Evolutionary conservation across 345 rosid species (phyloP), one percentile per base, ranked within the genome.

Genomic region (Brassica juncea): DNA sequence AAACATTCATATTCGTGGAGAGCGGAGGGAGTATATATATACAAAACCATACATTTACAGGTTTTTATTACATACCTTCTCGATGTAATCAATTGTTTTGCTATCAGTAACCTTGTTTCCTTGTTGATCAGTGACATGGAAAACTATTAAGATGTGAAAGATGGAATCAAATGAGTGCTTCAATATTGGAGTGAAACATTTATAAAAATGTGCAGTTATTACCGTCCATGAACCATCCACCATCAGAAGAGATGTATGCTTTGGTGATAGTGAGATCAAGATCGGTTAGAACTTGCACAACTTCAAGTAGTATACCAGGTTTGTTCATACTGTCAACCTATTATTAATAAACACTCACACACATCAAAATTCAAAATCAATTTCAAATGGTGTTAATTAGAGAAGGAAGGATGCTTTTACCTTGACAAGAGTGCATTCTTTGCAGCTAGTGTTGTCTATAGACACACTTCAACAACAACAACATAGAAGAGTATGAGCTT

Each of bases 211-310:
- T 57, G 61, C 77, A 14, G 60, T 11, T 25, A 35, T 11, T 89
- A 94, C 95, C 94, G 30, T 94, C 99, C 99, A 94, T 92, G 87
- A 92, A 91, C 99, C 99, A 94, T 80, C 97, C 97, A 6, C 99
- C 98, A 80, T 94, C 99, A 14, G 99, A 92, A 77, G 99, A 94
- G 77, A 94, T 85, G 84, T 92, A 92, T 25, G 99, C 99, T 79
- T 94, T 94, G 63, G 90, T 86, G 84, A 94, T 91, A n/a, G 84
- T 88, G 72, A 94, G 90, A 86, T 94, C 92, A 9, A 92, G 88
- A 82, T 94, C 99, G 0, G 94, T 80, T 9, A 94, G 85, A n/a
- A 91, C 84, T 84, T 94, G 97, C 63, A 94, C 99, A 39, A 90
- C 99, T 90, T 92, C 99, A 23, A 94, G 89, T 34, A 94, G 79